phyloP scores from a whole-genome alignment of 345 rosid species.

The Eucalyptus erythrocorys region DNA sequence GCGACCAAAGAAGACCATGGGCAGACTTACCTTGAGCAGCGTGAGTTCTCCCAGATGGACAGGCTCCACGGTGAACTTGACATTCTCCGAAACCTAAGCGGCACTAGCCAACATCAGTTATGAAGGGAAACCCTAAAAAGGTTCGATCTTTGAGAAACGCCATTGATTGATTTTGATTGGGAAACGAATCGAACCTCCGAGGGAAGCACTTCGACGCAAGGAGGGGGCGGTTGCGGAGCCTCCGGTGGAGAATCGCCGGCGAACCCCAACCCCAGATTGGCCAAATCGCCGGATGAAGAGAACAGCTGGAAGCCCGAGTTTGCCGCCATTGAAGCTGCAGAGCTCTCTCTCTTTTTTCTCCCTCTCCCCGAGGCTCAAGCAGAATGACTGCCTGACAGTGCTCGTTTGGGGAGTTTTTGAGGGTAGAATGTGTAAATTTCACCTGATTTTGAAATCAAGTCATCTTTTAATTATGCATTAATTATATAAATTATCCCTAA shows the following conservation, averaged over 20 bases:
- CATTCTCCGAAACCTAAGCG: constrained; percentile 37
- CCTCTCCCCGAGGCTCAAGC: background rate
- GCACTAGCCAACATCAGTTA: background rate
- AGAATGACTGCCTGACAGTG: background rate
- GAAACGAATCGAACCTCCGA: constrained; percentile 34
- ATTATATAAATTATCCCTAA: background rate
- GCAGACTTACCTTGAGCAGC: constrained; percentile 47
- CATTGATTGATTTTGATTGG: background rate
- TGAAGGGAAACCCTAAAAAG: background rate
- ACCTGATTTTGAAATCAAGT: background rate
- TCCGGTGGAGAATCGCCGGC: constrained; percentile 25
- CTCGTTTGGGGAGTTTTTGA: background rate
- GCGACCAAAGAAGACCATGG: background rate
- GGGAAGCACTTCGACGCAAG: constrained; percentile 54
- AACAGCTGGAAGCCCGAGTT: constrained; percentile 11
- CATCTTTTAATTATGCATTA: background rate
- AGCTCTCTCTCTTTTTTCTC: background rate
- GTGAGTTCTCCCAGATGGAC: constrained; percentile 43
- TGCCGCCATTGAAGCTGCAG: background rate
- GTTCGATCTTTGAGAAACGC: background rate
- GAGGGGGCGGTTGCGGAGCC: constrained; percentile 60
- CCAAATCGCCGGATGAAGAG: background rate
- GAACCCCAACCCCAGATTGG: constrained; percentile 27
- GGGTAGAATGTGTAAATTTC: background rate
- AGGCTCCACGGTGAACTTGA: constrained; percentile 32